A percentile compares a stretch with the other conserved stretches of the same genome.
phyloP scores from a whole-genome alignment of 306 rosid species.

The Quercus ilex region DNA sequence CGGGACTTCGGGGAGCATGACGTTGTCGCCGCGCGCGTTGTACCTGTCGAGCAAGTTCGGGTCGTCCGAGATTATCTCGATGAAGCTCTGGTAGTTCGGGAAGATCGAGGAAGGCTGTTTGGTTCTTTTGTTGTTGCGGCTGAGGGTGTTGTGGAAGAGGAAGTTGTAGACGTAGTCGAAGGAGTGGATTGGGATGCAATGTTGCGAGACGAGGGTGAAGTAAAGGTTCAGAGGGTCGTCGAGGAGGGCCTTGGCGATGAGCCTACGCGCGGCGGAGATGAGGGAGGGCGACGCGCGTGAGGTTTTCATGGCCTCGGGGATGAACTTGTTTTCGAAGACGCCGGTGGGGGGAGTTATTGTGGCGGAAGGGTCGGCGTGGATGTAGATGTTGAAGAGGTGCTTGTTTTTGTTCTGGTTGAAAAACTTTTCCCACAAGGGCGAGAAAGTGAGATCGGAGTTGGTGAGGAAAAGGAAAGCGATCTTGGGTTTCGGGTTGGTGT shows the following conservation, averaged over 20 bases:
- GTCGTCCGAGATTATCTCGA: slow-evolving; percentile 57
- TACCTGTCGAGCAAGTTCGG: slow-evolving; percentile 45
- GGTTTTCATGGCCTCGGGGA: slow-evolving; percentile 38
- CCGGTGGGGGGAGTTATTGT: slow-evolving; percentile 40
- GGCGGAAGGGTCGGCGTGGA: slow-evolving; percentile 60
- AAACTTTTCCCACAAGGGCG: slow-evolving; percentile 60
- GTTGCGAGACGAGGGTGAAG: slow-evolving; percentile 54
- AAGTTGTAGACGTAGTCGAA: slow-evolving; percentile 37
- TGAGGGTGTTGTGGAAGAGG: slow-evolving; percentile 16
- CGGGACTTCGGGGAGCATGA: slow-evolving; percentile 56
- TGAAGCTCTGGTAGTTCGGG: slow-evolving; percentile 24
- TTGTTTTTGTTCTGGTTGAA: slow-evolving; percentile 21
- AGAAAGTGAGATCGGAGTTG: slow-evolving; percentile 50
- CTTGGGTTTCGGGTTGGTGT: slow-evolving; percentile 44
- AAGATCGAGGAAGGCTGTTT: background rate
- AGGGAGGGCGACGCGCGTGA: slow-evolving; percentile 50
- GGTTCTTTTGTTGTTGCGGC: background rate
- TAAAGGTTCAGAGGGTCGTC: slow-evolving; percentile 52
- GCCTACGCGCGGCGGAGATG: slow-evolving; percentile 58
- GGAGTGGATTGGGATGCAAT: slow-evolving; percentile 57
- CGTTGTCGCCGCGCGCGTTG: slow-evolving; percentile 40
- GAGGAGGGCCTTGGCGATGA: slow-evolving; percentile 45
- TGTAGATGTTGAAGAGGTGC: slow-evolving; percentile 54
- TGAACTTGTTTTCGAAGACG: slow-evolving; percentile 43
- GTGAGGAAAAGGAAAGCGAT: slow-evolving; percentile 76